Percentiles rank a stretch among this genome's conserved stretches.
Conservation (phyloP, 2,329 filamentous ascomycete species). For the Didymella segeticola region DNA sequence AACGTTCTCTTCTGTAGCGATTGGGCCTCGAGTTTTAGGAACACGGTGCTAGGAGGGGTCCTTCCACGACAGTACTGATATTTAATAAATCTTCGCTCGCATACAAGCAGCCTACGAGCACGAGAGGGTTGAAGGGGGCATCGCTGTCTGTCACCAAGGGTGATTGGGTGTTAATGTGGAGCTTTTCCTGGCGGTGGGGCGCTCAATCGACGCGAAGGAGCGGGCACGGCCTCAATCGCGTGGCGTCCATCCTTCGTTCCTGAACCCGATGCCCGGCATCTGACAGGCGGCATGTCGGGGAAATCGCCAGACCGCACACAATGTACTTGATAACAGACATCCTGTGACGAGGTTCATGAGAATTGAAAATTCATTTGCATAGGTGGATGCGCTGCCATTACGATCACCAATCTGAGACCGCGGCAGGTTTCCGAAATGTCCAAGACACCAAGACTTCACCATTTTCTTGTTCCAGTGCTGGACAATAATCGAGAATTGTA, state of each 20-base stretch:
- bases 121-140: not conserved
- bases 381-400: not conserved
- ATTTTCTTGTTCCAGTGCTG: not conserved
- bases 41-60: no score
- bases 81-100: not conserved
- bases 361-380: not conserved
- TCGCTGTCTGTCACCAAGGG: conserved; percentile 2
- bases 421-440: not conserved
- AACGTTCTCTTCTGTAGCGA: conserved; percentile 19
- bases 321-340: not conserved
- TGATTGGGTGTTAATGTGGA: conserved; percentile 1
- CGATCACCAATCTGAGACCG: not conserved
- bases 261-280: conserved; percentile 4
- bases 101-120: not conserved
- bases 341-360: not conserved
- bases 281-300: conserved; percentile 8
- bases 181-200: conserved; percentile 3
- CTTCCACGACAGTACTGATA: not conserved
- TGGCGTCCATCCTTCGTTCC: conserved; percentile 8
- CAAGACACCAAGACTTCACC: conserved; percentile 1
- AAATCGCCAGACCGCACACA: conserved; percentile 9
- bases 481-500: not conserved
- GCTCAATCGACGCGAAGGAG: conserved; percentile 1
- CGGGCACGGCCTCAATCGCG: conserved; percentile 1
- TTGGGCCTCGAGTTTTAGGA: conserved; percentile 17